Evolutionary conservation across 352 stramenopile genomes (phyloP).

Genomic region (Phytophthora pisi): DNA sequence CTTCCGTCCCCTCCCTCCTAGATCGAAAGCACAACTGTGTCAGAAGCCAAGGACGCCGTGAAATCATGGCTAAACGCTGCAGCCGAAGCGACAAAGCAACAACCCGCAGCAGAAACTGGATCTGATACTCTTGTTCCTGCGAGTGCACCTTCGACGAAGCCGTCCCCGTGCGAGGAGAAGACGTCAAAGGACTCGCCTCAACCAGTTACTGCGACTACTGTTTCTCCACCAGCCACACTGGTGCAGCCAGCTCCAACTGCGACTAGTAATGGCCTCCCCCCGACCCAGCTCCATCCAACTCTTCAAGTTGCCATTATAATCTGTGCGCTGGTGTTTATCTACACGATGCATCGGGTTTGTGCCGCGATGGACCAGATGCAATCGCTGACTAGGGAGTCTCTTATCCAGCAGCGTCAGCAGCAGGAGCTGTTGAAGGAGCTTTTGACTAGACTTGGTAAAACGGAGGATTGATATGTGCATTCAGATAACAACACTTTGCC

Average conservation of each 20-base stretch:
- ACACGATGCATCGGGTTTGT: conserved; percentile 69
- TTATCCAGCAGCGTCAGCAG: conserved; percentile 69
- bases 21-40: conserved; percentile 82
- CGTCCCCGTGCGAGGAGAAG: background rate
- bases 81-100: conserved; percentile 28
- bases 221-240: background rate
- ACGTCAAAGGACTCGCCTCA: background rate
- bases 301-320: conserved; percentile 55
- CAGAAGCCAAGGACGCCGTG: conserved; percentile 67
- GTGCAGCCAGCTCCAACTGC: background rate
- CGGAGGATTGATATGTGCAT: conserved; percentile 2
- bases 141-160: conserved; percentile 1
- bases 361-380: conserved; percentile 67
- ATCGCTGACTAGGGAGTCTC: conserved; percentile 51
- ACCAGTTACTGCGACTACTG: background rate
- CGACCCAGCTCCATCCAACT: conserved; percentile 19
- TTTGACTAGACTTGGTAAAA: conserved; percentile 43
- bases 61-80: conserved; percentile 61
- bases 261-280: background rate
- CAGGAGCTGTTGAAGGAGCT: conserved; percentile 70
- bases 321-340: conserved; percentile 73
- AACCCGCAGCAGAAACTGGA: background rate
- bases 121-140: background rate
- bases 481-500: background rate
- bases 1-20: conserved; percentile 10